These are phyloP conservation scores for Wickerhamomyces chambardii DNA, from an alignment of 805 yeast genomes.

Conservation along the genomic window DNA sequence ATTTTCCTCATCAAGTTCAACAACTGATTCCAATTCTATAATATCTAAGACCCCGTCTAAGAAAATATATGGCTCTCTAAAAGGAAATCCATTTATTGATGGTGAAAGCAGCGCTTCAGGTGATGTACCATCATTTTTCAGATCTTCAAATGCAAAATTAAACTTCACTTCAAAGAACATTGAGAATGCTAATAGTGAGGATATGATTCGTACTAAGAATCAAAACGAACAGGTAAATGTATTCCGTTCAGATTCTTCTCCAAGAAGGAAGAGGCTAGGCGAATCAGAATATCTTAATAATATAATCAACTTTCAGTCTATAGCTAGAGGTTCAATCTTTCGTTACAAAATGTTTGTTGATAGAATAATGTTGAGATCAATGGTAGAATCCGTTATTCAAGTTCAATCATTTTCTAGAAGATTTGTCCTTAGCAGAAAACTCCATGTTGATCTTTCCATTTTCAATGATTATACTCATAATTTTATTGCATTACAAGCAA, in stretches of 20 bases:
- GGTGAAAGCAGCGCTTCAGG: too few relatives aligned
- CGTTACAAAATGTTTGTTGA: constrained; percentile 59
- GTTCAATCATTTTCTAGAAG: constrained; percentile 50
- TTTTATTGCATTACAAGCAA: constrained; percentile 24
- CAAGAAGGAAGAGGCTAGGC: constrained; percentile 9
- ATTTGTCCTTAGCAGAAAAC: constrained; percentile 18
- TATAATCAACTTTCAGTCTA: constrained; percentile 53
- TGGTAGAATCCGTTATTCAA: constrained; percentile 36
- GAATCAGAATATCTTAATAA: constrained; percentile 13
- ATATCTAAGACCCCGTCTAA: not conserved
- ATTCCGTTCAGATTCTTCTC: too few relatives aligned
- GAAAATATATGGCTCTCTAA: too few relatives aligned
- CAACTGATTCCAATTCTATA: too few relatives aligned
- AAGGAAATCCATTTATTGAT: constrained; percentile 12
- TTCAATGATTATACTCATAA: constrained; percentile 9
- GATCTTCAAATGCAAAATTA: too few relatives aligned
- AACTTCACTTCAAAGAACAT: too few relatives aligned
- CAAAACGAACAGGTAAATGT: too few relatives aligned
- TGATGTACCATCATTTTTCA: not conserved
- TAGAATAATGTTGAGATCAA: constrained; percentile 50
- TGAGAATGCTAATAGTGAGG: too few relatives aligned
- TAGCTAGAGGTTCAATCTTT: constrained; percentile 58
- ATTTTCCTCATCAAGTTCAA: too few relatives aligned
- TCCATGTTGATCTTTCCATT: constrained; percentile 18
- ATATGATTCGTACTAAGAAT: too few relatives aligned